These are phyloP conservation scores for Leccinum subatratum DNA, from an alignment of 1,284 basidiomycete species.

Conservation along the genomic window DNA sequence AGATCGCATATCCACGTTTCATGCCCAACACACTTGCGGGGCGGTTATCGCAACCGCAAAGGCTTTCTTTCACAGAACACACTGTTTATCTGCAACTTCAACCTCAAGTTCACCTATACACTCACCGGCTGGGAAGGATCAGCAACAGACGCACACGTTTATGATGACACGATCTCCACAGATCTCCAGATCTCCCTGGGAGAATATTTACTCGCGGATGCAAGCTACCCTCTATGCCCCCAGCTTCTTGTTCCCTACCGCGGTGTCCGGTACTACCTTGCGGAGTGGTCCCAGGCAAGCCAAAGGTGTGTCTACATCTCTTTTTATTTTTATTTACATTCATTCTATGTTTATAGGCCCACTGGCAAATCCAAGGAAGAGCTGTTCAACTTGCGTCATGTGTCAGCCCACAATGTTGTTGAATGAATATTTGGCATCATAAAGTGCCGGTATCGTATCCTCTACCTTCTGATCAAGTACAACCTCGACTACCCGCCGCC, in stretches of 20 bases:
- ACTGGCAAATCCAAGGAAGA: constrained; percentile 32
- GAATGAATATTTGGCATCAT: constrained; percentile 42
- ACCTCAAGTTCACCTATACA: constrained; percentile 7
- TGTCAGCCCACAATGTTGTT: constrained; percentile 36
- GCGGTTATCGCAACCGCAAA: constrained; percentile 15
- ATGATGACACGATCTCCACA: not conserved
- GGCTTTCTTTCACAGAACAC: constrained; percentile 17
- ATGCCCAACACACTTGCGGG: not conserved
- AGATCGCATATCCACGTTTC: constrained; percentile 1
- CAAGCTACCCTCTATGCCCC: not conserved
- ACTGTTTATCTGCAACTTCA: constrained; percentile 5
- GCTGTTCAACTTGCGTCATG: constrained; percentile 41
- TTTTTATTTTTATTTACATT: not conserved
- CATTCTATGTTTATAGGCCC: not conserved
- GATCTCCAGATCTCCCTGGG: not conserved
- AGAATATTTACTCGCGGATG: constrained; percentile 1
- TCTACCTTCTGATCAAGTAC: constrained; percentile 27
- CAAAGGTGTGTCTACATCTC: not conserved
- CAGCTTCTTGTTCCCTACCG: not conserved
- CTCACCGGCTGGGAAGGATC: constrained; percentile 12
- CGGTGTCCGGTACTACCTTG: constrained; percentile 1
- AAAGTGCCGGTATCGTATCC: constrained; percentile 34
- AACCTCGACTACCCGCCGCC: constrained; percentile 26
- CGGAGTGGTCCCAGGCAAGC: not conserved
- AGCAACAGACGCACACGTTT: constrained; percentile 2